Percentiles rank a stretch among this genome's conserved stretches.
Conservation (phyloP, 2,329 filamentous ascomycete genomes). For the Intubia oerlemansii region DNA sequence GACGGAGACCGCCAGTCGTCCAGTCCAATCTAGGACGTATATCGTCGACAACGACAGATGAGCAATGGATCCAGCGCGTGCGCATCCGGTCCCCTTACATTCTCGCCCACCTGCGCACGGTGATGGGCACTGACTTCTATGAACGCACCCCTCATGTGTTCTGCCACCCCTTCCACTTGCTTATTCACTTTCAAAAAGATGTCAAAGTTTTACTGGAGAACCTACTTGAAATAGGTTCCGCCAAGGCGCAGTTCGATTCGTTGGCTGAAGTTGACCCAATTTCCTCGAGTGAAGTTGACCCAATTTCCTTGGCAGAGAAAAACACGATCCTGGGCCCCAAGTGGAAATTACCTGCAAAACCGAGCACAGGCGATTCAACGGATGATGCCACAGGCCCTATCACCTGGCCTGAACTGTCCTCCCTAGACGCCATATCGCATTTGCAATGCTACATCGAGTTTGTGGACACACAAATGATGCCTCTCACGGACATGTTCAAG, state of each 20-base stretch:
- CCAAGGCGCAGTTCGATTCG: not conserved
- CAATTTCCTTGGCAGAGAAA: constrained; percentile 4
- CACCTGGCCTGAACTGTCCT: no score
- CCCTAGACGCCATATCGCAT: constrained; percentile 17
- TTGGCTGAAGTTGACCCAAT: not conserved
- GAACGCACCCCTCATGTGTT: constrained; percentile 17
- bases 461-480: constrained; percentile 20
- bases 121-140: constrained; percentile 10
- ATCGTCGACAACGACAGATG: not conserved
- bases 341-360: no score
- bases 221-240: not conserved
- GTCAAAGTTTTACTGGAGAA: constrained; percentile 16
- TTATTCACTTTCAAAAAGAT: constrained; percentile 20
- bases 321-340: no score
- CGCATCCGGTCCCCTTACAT: constrained; percentile 20
- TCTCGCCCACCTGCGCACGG: constrained; percentile 14
- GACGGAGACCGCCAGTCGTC: not conserved
- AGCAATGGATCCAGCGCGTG: constrained; percentile 14
- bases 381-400: no score
- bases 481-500: constrained; percentile 12
- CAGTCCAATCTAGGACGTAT: no score
- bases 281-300: constrained; percentile 3
- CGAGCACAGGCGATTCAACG: no score
- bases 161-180: constrained; percentile 18
- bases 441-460: constrained; percentile 23